Evolutionary conservation across 768 basidiomycete genomes (phyloP), one percentile per base, ranked within the genome.

Genomic region (Sporobolomyces roseus): DNA sequence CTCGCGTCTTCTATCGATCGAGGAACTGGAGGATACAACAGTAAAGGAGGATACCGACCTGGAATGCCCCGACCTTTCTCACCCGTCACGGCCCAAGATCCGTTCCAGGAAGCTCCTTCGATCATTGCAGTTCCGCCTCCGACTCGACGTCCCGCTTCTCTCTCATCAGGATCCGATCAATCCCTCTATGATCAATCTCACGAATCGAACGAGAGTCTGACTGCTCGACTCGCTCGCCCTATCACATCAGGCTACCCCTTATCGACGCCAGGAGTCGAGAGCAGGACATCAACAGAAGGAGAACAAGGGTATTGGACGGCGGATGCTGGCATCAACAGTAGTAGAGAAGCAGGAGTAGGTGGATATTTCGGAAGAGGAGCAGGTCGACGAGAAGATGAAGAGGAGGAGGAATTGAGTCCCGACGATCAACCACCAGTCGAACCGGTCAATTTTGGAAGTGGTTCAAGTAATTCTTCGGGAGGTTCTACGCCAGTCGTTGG

Each of bases 1-100:
- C 35, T 70, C 41, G 48, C 43, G 8, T 53, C 36, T 32, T 27
- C 43, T n/a, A 23, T 61, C 8, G 65, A 65, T 23, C 63, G 68
- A 41, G 68, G 68, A 38, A 54, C 53, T n/a, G 63, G 68, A 38
- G 68, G 63, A 3, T 70, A 70, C 68, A 65, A 61, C 61, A n/a
- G 21, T 46, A 51, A 52, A 21, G 33, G 30, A 38, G 61, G 49
- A 2, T 70, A 70, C 45, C 64, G 61, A 43, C 69, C 69, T 4
- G 69, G 69, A 12, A 54, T 58, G 55, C 61, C 55, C 6, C 54
- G 69, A 16, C 69, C 69, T 21, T 61, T 70, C 63, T 56, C 65
- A 30, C 45, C 63, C 30, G 53, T 64, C 16, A 8, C 46, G 35
- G 48, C 48, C 2, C 54, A 30, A 21, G 69, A 70, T 49, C 50